Evolutionary conservation across 352 stramenopile species (phyloP).

Genomic region (Phytopythium delawarense): DNA sequence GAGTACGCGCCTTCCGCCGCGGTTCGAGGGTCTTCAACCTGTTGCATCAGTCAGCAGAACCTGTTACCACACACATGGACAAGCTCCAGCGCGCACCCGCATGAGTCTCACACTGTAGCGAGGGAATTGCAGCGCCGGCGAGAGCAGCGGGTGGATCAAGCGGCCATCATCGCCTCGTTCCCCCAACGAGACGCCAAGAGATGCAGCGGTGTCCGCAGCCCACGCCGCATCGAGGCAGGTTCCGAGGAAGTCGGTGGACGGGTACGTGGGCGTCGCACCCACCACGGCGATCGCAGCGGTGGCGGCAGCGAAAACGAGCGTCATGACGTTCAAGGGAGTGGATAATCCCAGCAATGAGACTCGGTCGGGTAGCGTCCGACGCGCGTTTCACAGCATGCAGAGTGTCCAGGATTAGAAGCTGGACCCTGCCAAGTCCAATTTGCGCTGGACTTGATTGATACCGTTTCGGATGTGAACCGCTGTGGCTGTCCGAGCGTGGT

Average conservation of each 20-base stretch:
- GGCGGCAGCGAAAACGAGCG: background rate
- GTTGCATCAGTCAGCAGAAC: too few relatives aligned
- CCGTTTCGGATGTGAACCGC: background rate
- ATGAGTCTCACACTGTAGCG: conserved; percentile 18
- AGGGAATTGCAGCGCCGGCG: conserved; percentile 20
- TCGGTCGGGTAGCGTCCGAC: too few relatives aligned
- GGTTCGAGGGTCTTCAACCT: conserved; percentile 27
- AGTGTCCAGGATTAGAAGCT: background rate
- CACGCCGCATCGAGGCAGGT: conserved; percentile 37
- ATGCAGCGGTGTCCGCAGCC: conserved; percentile 20
- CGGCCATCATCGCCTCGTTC: conserved; percentile 20
- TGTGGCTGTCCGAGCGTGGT: background rate
- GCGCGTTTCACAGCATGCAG: too few relatives aligned
- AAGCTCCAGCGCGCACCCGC: background rate
- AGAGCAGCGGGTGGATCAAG: conserved; percentile 33
- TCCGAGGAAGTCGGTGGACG: conserved; percentile 37
- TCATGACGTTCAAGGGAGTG: background rate
- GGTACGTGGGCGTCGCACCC: conserved; percentile 2
- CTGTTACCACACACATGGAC: background rate
- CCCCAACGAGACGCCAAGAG: conserved; percentile 10
- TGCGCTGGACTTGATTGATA: background rate
- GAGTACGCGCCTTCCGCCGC: conserved; percentile 14
- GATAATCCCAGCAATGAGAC: too few relatives aligned
- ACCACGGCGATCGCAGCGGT: background rate
- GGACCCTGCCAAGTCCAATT: background rate